phyloP scores from a whole-genome alignment of 2,329 filamentous ascomycete genomes.

The Colletotrichum kahawae region DNA sequence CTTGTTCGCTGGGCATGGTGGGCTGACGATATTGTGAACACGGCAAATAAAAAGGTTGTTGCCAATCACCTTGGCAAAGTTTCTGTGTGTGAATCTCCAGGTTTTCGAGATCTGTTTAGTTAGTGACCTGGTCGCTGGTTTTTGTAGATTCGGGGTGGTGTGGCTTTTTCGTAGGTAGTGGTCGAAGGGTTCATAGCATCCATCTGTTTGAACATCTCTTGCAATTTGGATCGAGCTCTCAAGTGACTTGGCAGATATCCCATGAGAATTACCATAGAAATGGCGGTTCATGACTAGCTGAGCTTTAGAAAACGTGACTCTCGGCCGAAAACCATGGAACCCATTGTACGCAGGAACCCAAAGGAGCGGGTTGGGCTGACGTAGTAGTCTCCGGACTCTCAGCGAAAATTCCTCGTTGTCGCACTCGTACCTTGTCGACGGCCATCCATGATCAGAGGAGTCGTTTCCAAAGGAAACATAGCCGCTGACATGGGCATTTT shows the following conservation, averaged over 20 bases:
- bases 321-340: too few relatives aligned
- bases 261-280: rapidly evolving
- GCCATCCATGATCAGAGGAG: too few relatives aligned
- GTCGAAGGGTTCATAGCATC: rapidly evolving
- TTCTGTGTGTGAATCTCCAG: neutral
- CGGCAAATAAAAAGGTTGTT: neutral
- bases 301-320: too few relatives aligned
- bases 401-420: too few relatives aligned
- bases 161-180: neutral
- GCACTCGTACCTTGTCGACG: too few relatives aligned
- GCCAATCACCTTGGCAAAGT: neutral
- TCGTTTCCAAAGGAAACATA: too few relatives aligned
- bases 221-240: neutral
- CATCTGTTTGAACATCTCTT: rapidly evolving
- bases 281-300: neutral
- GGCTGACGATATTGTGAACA: neutral
- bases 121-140: rapidly evolving
- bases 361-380: too few relatives aligned
- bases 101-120: neutral
- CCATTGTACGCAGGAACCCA: too few relatives aligned
- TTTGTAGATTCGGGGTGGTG: neutral
- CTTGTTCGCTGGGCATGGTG: rapidly evolving
- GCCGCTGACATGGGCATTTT: too few relatives aligned
- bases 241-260: rapidly evolving
- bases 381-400: too few relatives aligned